Conservation (phyloP, 2,329 filamentous ascomycete genomes). For the Exophiala calicioides region DNA sequence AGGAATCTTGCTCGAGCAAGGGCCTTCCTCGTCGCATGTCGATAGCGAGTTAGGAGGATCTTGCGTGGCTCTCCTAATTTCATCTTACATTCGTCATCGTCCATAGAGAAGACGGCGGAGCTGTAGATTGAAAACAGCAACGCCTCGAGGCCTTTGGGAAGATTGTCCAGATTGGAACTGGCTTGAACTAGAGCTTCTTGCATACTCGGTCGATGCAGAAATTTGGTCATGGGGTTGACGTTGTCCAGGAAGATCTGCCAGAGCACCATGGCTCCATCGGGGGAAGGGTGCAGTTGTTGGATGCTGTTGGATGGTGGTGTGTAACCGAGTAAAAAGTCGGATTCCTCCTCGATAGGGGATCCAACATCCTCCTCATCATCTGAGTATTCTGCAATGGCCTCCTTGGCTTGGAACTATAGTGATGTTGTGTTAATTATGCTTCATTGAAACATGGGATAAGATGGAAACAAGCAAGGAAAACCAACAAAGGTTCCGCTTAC, state of each 20-base stretch:
- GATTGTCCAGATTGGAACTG: slow-evolving; percentile 38
- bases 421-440: background rate
- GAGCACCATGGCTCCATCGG: slow-evolving; percentile 59
- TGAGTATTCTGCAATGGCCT: slow-evolving; percentile 29
- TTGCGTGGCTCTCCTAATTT: slow-evolving; percentile 58
- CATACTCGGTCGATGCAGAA: slow-evolving; percentile 70
- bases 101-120: slow-evolving; percentile 53
- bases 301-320: slow-evolving; percentile 25
- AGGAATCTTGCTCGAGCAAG: slow-evolving; percentile 64
- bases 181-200: slow-evolving; percentile 67
- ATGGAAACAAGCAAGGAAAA: too few species aligned
- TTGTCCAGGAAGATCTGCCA: slow-evolving; percentile 76
- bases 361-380: slow-evolving; percentile 31
- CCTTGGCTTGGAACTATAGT: slow-evolving; percentile 20
- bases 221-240: slow-evolving; percentile 72
- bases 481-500: slow-evolving; percentile 4
- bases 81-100: slow-evolving; percentile 42
- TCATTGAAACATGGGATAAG: background rate
- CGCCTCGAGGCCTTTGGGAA: slow-evolving; percentile 49
- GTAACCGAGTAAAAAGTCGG: slow-evolving; percentile 29
- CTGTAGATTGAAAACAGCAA: slow-evolving; percentile 64
- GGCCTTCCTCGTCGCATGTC: slow-evolving; percentile 64
- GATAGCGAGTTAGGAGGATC: slow-evolving; percentile 55
- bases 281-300: slow-evolving; percentile 31
- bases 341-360: slow-evolving; percentile 21